Base-by-base conservation (phyloP, 1,139 yeast genomes). In the Geotrichum klebahnii region DNA sequence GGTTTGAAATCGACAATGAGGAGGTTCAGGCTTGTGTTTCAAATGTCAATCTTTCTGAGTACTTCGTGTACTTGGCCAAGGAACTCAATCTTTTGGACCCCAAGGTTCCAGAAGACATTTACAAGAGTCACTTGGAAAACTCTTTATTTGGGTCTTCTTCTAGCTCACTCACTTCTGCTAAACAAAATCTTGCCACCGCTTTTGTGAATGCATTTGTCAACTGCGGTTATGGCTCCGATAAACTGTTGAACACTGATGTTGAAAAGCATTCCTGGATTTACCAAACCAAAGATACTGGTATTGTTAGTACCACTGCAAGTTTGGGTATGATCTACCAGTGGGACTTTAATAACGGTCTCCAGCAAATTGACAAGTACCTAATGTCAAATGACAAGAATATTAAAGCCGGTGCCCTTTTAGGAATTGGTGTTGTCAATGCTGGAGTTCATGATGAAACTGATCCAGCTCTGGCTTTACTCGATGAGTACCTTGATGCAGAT, bases 361-460 rank as follows among this genome's bases (percentile, higher is more conserved):
- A 90, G 69, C 81, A 80, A 50, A 76, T 92, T 62, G 97, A 92
- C 70, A 88, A 86, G 67, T 90, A 85, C 67, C 75, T 92, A 55
- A 89, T 90, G 65, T 84, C 96, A 5, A 77, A 82, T 24, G 96
- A 89, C 61, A 84, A 82, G 54, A 92, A 88, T 63, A 81, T 90
- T 58, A 88, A 88, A 69, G 97, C 97, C 10, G 99, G 99, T 70
- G 96, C 98, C 3, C 75, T 92, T 55, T 76, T 94, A 58, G 99
- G 97, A 68, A 88, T 89, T 67, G 98, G 98, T 69, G 77, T 94
- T 47, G 84, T 88, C n/a, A 87, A 95, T 35, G 78, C 95, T 29
- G 95, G 95, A 68, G 94, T 94, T 52, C 96, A 88, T 67, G 96
- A 92, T 65, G 98, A 92, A 55, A 88, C 89, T 44, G 97, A 90